Evolutionary conservation across 176 grass and related monocot species (phyloP).

Genomic region (Aegilops speltoides): DNA sequence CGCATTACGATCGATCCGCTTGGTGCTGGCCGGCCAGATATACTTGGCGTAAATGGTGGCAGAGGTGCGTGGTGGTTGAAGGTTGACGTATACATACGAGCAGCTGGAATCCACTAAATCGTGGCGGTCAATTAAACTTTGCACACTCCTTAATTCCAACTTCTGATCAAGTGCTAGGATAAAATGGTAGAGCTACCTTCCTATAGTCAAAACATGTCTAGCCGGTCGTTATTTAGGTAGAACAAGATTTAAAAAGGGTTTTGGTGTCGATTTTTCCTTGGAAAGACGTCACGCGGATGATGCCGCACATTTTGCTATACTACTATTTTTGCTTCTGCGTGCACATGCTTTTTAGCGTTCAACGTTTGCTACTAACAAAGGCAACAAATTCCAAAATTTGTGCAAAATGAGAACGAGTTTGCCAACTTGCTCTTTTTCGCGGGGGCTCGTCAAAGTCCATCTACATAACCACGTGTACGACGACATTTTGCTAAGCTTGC

Average conservation of each 20-base stretch:
- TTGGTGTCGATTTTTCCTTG: not conserved
- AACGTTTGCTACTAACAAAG: not conserved
- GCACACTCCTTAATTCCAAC: not conserved
- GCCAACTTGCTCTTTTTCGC: too few species aligned
- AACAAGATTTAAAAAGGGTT: not conserved
- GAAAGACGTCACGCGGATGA: not conserved
- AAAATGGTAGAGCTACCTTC: not conserved
- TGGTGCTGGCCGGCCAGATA: not conserved
- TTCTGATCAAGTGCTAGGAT: not conserved
- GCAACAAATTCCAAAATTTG: too few species aligned
- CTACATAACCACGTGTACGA: too few species aligned
- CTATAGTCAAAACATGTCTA: not conserved
- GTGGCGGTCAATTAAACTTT: not conserved
- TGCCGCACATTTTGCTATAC: not conserved
- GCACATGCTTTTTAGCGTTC: not conserved
- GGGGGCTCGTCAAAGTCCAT: too few species aligned
- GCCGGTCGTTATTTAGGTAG: not conserved
- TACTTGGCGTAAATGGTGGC: not conserved
- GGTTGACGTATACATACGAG: slow-evolving; percentile 11
- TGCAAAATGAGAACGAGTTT: too few species aligned
- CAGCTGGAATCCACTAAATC: not conserved
- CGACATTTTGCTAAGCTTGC: too few species aligned
- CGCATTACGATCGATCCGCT: not conserved
- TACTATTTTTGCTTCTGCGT: not conserved
- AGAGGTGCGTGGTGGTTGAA: slow-evolving; percentile 19